Evolutionary conservation across 2,329 filamentous ascomycete genomes (phyloP), one percentile per base, ranked within the genome.

Genomic region (Geosmithia flava): DNA sequence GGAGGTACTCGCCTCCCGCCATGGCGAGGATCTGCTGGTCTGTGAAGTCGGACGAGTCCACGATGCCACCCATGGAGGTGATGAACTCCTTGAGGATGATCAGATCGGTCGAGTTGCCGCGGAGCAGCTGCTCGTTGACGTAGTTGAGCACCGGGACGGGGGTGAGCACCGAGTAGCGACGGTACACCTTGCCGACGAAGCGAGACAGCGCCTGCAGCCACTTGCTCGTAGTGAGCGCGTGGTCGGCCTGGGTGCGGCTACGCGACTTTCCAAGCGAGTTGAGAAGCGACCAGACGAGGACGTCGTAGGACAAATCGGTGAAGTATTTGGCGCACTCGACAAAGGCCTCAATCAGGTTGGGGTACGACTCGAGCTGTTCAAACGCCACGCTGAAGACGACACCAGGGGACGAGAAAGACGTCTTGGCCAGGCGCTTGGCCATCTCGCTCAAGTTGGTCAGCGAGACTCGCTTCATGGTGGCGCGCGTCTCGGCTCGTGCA

Each of bases 301-400:
- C 87, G 63, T 98, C 93, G 61, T 95, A 95, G 0, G 87, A 91
- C 39, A 98, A 70, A 48, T 87, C 82, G 1, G 91, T 95, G 56
- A 97, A 96, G 62, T 96, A 96, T 57, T 87, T 84, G 40, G 87
- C 89, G 59, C 90, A 96, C 61, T 96, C 89, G 15, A 97, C 90
- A 52, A 98, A 87, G 5, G 88, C 87, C 52, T 95, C 87, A 49
- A 95, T 95, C 51, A 98, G 76, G 60, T 97, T 98, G 60, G 85
- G 86, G 62, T 98, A 98, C 0, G 85, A 83, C 64, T 98, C 90
- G 50, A 96, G 87, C 63, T 96, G 90, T 52, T 83, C 83, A 50
- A 98, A 80, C 7, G 90, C 88, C 49, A 91, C 85, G 57, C 82
- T 82, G 68, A 96, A 95, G 20, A 97, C 90, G 49, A 95, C 77